Percentiles rank a stretch among this genome's conserved stretches.
phyloP scores from a whole-genome alignment of 2,329 filamentous ascomycete species.

The Neonectria magnoliae region DNA sequence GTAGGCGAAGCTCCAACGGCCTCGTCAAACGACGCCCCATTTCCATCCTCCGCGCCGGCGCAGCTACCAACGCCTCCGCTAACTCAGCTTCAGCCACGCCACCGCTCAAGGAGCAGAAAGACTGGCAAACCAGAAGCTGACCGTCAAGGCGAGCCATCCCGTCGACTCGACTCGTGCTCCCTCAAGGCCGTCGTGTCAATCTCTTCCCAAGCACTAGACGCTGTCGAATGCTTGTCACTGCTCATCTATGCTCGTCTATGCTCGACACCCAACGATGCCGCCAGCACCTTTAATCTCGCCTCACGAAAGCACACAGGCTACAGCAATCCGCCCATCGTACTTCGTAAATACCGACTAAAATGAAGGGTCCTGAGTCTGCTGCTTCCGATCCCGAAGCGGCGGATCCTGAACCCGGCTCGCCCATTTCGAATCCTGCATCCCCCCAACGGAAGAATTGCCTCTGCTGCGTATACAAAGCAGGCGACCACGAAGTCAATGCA shows the following conservation, averaged over 20 bases:
- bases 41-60: neutral
- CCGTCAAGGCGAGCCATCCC: conserved; percentile 12
- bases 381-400: conserved; percentile 5
- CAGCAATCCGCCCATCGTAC: neutral
- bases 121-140: neutral
- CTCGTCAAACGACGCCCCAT: neutral
- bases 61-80: neutral
- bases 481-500: too few species aligned
- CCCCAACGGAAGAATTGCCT: neutral
- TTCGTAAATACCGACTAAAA: neutral
- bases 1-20: neutral
- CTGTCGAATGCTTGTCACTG: neutral
- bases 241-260: conserved; percentile 15
- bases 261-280: neutral
- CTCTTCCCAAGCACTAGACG: conserved; percentile 9
- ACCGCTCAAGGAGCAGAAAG: neutral
- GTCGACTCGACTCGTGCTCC: neutral
- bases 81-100: neutral
- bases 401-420: conserved; percentile 4
- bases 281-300: conserved; percentile 24
- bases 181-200: neutral
- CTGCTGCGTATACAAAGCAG: neutral
- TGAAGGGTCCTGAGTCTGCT: neutral
- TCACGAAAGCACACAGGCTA: conserved; percentile 9
- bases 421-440: neutral